A percentile compares a stretch with the other conserved stretches of the same genome.
These are phyloP conservation scores for Mycosphaerelloides madeirae DNA, from an alignment of 2,329 filamentous ascomycete genomes.

Conservation along the genomic window DNA sequence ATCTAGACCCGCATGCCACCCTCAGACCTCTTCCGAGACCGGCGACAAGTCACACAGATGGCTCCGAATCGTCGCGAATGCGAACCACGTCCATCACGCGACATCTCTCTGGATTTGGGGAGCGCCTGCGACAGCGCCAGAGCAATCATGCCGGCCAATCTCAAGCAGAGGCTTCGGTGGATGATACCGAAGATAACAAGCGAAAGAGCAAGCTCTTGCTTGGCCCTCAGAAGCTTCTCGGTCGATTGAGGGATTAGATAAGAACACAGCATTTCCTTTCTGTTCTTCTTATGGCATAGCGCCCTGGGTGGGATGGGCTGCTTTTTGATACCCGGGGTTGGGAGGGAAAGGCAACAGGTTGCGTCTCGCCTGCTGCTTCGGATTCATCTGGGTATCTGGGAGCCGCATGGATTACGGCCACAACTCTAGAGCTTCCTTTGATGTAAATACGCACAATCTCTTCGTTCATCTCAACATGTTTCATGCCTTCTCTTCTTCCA, in stretches of 20 bases:
- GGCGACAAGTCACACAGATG: background rate
- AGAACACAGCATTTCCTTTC: background rate
- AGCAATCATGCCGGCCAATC: background rate
- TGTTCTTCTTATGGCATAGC: background rate
- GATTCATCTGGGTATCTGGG: too few species aligned
- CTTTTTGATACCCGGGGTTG: conserved; percentile 2
- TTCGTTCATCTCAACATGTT: too few species aligned
- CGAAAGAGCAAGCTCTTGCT: conserved; percentile 39
- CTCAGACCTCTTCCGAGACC: too few species aligned
- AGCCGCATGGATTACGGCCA: too few species aligned
- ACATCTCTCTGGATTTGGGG: conserved; percentile 29
- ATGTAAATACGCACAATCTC: too few species aligned
- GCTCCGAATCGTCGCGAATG: conserved; percentile 10
- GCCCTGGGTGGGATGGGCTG: background rate
- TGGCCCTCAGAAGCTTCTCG: conserved; percentile 40
- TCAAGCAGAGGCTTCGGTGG: conserved; percentile 10
- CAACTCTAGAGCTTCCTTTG: too few species aligned
- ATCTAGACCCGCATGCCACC: too few species aligned
- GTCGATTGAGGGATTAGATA: conserved; percentile 31
- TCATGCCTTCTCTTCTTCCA: too few species aligned
- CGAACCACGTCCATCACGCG: conserved; percentile 26
- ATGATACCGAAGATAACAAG: conserved; percentile 33
- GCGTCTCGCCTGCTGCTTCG: too few species aligned
- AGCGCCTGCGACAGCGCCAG: conserved; percentile 11
- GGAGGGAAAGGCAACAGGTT: background rate